A percentile compares a stretch with the other conserved stretches of the same genome.
Evolutionary conservation across 257 asterid genomes (phyloP).

Genomic region (Echites panduratus): DNA sequence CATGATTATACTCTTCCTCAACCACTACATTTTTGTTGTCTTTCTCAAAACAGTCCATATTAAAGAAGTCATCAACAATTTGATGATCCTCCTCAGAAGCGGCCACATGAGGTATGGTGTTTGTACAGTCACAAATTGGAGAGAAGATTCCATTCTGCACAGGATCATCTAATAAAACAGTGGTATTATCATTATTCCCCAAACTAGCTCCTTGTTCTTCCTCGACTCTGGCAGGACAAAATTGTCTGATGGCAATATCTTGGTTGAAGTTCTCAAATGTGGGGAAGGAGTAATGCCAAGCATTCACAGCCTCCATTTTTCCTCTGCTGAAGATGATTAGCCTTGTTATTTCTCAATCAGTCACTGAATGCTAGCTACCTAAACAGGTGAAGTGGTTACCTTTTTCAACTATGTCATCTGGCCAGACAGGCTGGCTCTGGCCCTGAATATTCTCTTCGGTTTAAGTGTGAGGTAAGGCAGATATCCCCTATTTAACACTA

Average conservation of each 20-base stretch:
- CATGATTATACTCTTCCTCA: constrained; percentile 6
- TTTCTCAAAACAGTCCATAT: constrained; percentile 36
- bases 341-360: not conserved
- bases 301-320: constrained; percentile 25
- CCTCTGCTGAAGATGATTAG: not conserved
- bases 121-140: constrained; percentile 2
- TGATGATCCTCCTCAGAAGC: constrained; percentile 37
- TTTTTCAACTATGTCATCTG: not conserved
- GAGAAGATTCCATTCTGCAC: constrained; percentile 21
- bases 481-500: not conserved
- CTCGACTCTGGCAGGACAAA: constrained; percentile 51
- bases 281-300: constrained; percentile 19
- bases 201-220: constrained; percentile 23
- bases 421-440: not conserved
- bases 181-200: not conserved
- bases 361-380: not conserved
- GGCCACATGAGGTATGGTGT: constrained; percentile 15
- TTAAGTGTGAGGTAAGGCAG: not conserved
- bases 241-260: constrained; percentile 45
- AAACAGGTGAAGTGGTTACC: not conserved
- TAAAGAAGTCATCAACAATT: constrained; percentile 46
- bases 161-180: constrained; percentile 2
- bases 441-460: not conserved
- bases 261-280: constrained; percentile 20
- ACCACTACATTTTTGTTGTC: constrained; percentile 19